phyloP scores from a whole-genome alignment of 2,329 filamentous ascomycete genomes.

The Trichophaea hybrida region DNA sequence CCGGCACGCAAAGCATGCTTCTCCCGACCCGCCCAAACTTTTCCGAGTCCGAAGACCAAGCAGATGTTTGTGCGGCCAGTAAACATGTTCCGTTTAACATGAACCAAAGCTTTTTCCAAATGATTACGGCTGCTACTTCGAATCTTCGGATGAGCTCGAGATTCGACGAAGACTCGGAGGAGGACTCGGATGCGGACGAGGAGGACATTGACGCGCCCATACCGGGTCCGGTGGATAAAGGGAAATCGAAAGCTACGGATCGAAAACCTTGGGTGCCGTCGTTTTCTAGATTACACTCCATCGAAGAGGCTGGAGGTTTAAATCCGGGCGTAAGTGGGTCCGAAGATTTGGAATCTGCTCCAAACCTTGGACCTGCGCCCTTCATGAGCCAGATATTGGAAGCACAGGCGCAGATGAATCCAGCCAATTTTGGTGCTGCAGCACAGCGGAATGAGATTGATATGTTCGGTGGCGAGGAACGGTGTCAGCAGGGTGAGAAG shows the following conservation, averaged over 20 bases:
- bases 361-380: constrained; percentile 11
- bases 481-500: constrained; percentile 8
- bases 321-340: background rate
- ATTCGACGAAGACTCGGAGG: constrained; percentile 68
- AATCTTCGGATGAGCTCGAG: constrained; percentile 66
- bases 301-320: background rate
- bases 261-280: constrained; percentile 11
- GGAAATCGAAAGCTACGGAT: constrained; percentile 18
- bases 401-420: constrained; percentile 21
- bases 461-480: constrained; percentile 26
- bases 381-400: constrained; percentile 18
- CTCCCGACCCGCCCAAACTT: constrained; percentile 13
- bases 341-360: background rate
- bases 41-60: constrained; percentile 12
- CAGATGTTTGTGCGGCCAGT: constrained; percentile 22
- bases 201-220: background rate
- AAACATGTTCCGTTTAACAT: constrained; percentile 43
- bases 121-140: constrained; percentile 74
- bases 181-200: constrained; percentile 15
- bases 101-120: constrained; percentile 87
- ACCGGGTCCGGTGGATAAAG: constrained; percentile 1
- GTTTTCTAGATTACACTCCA: constrained; percentile 3
- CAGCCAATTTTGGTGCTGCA: constrained; percentile 22
- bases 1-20: constrained; percentile 14
- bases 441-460: constrained; percentile 26